Base-by-base conservation (phyloP, 2,329 filamentous ascomycete genomes). In the Neopestalotiopsis sp. region DNA sequence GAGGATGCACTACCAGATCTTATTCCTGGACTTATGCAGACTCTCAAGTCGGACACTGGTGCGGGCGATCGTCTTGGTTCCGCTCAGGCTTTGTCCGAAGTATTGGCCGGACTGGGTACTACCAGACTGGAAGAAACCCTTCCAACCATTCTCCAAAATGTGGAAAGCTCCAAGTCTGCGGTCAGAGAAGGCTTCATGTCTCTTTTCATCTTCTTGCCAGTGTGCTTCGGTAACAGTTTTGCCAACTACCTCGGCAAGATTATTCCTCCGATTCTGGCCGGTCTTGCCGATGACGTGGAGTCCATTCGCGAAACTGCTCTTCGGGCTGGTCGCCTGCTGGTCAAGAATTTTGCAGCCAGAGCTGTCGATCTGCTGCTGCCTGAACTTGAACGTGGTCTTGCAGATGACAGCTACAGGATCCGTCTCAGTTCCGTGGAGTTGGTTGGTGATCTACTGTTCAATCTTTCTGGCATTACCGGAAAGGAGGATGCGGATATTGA, bases 161-260 rank as follows among this genome's bases (percentile, higher is more conserved):
- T 97, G 73, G 91, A 94, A 74, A 98, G 95, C 75, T 90, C 92
- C 74, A 98, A 97, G 81, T 80, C 96, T 20, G 90, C 94, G 67
- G 94, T 99, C 72, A 91, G 96, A 75, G 96, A 99, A 85, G 96
- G 96, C 60, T 99, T 99, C 84, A 99, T 99, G 96, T 98, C 96
- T 7, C 88, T 99, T 56, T 99, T 99, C 83, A 98, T 99, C 74
- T 99, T 98, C 88, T 90, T 99, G 83, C 96, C 96, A 13, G 96
- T 97, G 66, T 99, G 96, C 83, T 99, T 99, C 76, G 96, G 96
- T 76, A 99, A 99, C 86, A 97, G 95, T 80, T 99, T 99, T 77
- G 92, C 96, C 74, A 94, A 94, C 78, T 99, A 99, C 78, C 91
- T 99, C 70, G 94, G 91, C 82, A 94, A 91, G 78, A 97, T 99